A percentile compares a stretch with the other conserved stretches of the same genome.
Evolutionary conservation across 257 asterid species (phyloP).

Genomic region (Fraxinus anomala): DNA sequence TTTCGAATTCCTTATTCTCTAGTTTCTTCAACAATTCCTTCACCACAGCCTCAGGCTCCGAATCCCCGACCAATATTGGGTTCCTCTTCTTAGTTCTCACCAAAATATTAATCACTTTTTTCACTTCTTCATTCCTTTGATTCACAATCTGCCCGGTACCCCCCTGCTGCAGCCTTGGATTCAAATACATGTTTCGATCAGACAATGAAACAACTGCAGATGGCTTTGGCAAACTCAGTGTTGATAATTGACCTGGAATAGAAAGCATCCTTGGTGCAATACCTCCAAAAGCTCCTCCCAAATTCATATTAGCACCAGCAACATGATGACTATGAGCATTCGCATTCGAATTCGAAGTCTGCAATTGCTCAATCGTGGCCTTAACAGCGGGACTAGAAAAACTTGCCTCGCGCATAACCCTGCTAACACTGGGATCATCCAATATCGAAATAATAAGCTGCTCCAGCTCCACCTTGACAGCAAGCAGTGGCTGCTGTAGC

Average conservation of each 20-base stretch:
- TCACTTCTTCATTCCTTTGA: slow-evolving; percentile 60
- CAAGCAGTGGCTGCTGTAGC: slow-evolving; percentile 81
- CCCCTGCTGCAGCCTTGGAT: slow-evolving; percentile 62
- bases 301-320: slow-evolving; percentile 31
- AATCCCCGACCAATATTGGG: slow-evolving; percentile 82
- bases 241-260: slow-evolving; percentile 34
- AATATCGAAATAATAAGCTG: slow-evolving; percentile 77
- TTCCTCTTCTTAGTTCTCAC: slow-evolving; percentile 60
- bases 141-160: slow-evolving; percentile 37
- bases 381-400: slow-evolving; percentile 87
- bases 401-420: slow-evolving; percentile 89
- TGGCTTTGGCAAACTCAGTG: slow-evolving; percentile 20
- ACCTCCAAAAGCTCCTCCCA: slow-evolving; percentile 46
- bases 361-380: slow-evolving; percentile 68
- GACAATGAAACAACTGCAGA: slow-evolving; percentile 26
- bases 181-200: slow-evolving; percentile 55
- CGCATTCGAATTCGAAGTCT: slow-evolving; percentile 38
- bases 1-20: slow-evolving; percentile 51
- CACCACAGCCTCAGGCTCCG: slow-evolving; percentile 66
- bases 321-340: slow-evolving; percentile 29
- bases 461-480: slow-evolving; percentile 84
- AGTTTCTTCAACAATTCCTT: slow-evolving; percentile 60
- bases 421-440: slow-evolving; percentile 86
- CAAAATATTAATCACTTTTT: slow-evolving; percentile 69
- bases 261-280: slow-evolving; percentile 41